phyloP scores from a whole-genome alignment of 2,329 filamentous ascomycete species.

The Trichoderma breve region DNA sequence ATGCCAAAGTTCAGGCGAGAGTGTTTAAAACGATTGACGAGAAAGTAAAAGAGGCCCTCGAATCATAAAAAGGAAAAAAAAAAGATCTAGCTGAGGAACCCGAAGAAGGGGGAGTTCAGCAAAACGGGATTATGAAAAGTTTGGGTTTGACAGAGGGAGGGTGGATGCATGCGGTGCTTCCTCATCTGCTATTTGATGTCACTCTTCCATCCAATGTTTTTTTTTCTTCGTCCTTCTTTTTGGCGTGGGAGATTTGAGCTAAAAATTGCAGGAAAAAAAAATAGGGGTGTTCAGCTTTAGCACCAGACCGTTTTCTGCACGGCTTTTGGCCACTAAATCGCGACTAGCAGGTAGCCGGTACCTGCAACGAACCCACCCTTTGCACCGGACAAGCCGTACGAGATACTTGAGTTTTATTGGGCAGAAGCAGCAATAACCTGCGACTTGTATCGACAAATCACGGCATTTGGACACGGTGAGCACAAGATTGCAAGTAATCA shows the following conservation, averaged over 20 bases:
- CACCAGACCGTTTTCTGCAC: background rate
- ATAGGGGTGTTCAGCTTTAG: background rate
- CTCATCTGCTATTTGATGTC: conserved; percentile 1
- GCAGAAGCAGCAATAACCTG: background rate
- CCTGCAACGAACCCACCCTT: background rate
- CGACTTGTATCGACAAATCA: background rate
- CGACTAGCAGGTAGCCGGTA: conserved; percentile 1
- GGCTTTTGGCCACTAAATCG: background rate
- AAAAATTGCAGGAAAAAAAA: background rate
- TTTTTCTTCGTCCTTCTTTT: background rate
- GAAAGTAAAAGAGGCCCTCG: background rate
- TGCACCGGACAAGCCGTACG: background rate
- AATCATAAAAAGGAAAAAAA: background rate
- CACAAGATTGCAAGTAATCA: background rate
- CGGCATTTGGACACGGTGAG: background rate
- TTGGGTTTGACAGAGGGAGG: conserved; percentile 2
- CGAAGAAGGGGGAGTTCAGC: background rate
- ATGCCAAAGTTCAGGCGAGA: background rate
- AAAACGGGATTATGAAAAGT: background rate
- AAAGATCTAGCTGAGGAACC: background rate
- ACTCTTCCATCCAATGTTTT: background rate
- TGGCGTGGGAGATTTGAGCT: background rate
- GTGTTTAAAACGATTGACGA: conserved; percentile 16
- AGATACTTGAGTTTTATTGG: background rate
- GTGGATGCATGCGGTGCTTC: conserved; percentile 13